A percentile compares a stretch with the other conserved stretches of the same genome.
These are phyloP conservation scores for Pythium utonaiense DNA, from an alignment of 352 stramenopile species.

Conservation along the genomic window DNA sequence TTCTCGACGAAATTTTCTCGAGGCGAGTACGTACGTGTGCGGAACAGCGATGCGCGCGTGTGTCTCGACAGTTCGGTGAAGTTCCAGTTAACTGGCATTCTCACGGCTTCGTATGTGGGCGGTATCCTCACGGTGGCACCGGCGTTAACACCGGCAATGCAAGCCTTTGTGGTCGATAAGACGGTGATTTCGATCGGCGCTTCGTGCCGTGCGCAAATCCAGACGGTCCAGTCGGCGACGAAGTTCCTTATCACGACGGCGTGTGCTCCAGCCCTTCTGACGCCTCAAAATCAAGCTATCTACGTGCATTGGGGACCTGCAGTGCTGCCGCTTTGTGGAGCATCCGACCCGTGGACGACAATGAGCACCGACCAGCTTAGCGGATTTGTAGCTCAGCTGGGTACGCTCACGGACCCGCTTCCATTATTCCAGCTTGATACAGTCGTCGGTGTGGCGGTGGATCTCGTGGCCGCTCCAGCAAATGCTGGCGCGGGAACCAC, in stretches of 20 bases:
- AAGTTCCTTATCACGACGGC: constrained; percentile 31
- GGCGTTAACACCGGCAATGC: constrained; percentile 25
- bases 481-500: constrained; percentile 17
- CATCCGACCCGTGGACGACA: constrained; percentile 42
- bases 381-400: constrained; percentile 29
- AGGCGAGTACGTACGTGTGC: constrained; percentile 59
- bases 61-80: constrained; percentile 60
- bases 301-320: constrained; percentile 65
- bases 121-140: constrained; percentile 39
- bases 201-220: constrained; percentile 29
- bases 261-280: constrained; percentile 28
- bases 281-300: constrained; percentile 23
- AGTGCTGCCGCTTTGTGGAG: constrained; percentile 56
- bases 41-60: constrained; percentile 52
- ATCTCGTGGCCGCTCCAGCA: constrained; percentile 27
- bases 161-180: constrained; percentile 27
- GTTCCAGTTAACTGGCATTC: constrained; percentile 43
- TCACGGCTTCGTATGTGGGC: constrained; percentile 28
- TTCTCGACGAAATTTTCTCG: constrained; percentile 43
- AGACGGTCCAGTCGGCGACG: constrained; percentile 15
- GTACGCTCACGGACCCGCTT: constrained; percentile 36
- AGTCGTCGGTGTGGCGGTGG: constrained; percentile 33
- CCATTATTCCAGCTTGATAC: constrained; percentile 61
- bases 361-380: constrained; percentile 30
- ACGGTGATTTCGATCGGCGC: constrained; percentile 45